These are phyloP conservation scores for Cytospora piceae DNA, from an alignment of 2,329 filamentous ascomycete species.

Conservation along the genomic window DNA sequence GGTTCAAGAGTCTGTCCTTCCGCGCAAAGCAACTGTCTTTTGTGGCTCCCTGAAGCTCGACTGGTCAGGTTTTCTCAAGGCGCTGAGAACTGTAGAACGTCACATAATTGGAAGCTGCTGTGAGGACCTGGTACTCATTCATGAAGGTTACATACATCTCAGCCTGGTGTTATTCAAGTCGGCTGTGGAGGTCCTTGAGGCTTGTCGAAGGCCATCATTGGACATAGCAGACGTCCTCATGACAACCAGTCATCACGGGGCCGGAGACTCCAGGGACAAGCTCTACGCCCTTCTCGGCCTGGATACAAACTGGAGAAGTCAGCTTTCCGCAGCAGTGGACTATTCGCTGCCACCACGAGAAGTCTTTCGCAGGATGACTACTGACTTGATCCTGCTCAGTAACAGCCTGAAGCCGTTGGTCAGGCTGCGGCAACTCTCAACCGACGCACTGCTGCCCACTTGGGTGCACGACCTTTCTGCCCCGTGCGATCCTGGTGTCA, in stretches of 20 bases:
- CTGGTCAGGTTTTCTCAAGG: neutral
- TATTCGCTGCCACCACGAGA: neutral
- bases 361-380: neutral
- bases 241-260: accelerated
- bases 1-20: neutral
- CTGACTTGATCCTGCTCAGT: neutral
- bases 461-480: neutral
- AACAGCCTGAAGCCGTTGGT: neutral
- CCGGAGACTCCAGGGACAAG: neutral
- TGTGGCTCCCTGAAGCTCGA: neutral
- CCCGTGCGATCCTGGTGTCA: neutral
- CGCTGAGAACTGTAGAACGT: neutral
- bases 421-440: neutral
- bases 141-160: neutral
- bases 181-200: neutral
- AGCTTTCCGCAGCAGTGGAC: neutral
- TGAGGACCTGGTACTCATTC: neutral
- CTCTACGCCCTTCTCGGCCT: neutral
- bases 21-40: neutral
- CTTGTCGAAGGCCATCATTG: neutral
- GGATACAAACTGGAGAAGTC: neutral
- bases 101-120: neutral
- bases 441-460: neutral
- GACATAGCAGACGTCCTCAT: neutral
- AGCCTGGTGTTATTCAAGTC: neutral